phyloP scores from a whole-genome alignment of 176 grass and related monocot genomes.

The Triticum dicoccoides region DNA sequence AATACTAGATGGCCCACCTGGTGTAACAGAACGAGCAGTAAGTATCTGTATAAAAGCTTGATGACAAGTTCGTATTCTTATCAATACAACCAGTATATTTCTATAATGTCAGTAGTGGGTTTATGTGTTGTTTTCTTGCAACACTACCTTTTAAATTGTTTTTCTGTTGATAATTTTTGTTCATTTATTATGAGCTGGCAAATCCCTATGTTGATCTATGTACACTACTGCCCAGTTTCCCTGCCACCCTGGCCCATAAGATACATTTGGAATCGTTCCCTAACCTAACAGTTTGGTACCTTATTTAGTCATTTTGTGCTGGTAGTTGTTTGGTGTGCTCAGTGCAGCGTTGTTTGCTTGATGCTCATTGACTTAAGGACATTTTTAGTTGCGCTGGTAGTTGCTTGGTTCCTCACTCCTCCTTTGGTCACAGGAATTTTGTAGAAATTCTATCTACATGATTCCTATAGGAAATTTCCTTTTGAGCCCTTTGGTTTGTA shows the following conservation, averaged over 20 bases:
- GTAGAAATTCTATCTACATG: no score
- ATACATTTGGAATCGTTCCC: not conserved
- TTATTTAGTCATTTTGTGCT: not conserved
- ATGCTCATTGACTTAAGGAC: conserved; percentile 11
- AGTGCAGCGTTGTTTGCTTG: not conserved
- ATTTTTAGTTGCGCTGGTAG: no score
- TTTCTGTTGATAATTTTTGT: not conserved
- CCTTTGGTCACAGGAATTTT: no score
- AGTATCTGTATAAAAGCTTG: conserved; percentile 32
- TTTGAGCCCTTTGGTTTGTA: no score
- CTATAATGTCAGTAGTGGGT: not conserved
- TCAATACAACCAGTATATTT: conserved; percentile 5
- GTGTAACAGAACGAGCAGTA: conserved; percentile 86
- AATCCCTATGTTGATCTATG: not conserved
- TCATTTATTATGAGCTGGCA: not conserved
- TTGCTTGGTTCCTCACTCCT: no score
- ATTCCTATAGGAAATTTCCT: no score
- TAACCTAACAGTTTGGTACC: not conserved
- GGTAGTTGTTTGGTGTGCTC: not conserved
- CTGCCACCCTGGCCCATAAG: not conserved
- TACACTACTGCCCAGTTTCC: not conserved
- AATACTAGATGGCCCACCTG: conserved; percentile 79
- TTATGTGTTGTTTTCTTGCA: not conserved
- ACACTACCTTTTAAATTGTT: not conserved
- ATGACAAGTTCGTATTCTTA: not conserved